A percentile compares a stretch with the other conserved stretches of the same genome.
Conservation (phyloP, 805 yeast genomes). For the Myxozyma kluyveri region DNA sequence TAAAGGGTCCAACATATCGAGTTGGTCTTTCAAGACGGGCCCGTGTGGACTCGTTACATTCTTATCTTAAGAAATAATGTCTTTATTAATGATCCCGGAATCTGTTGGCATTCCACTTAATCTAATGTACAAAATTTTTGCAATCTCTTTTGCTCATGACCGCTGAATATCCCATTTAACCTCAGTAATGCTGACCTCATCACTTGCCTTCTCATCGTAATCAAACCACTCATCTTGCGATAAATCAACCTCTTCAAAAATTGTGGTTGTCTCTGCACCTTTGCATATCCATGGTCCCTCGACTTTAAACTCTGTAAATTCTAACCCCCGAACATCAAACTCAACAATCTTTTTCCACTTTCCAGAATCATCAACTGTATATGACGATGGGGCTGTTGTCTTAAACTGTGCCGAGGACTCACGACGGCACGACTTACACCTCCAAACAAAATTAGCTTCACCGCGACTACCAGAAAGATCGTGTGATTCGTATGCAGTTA, state of each 20-base stretch:
- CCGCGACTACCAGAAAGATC: constrained; percentile 68
- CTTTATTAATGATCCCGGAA: neutral
- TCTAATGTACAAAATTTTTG: neutral
- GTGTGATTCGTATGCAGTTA: constrained; percentile 29
- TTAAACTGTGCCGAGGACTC: constrained; percentile 38
- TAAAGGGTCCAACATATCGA: constrained; percentile 17
- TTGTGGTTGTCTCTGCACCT: constrained; percentile 52
- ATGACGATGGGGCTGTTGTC: constrained; percentile 33
- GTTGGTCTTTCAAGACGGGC: constrained; percentile 25
- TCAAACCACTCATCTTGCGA: constrained; percentile 90
- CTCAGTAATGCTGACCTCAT: constrained; percentile 78
- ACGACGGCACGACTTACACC: constrained; percentile 62
- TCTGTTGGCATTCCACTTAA: neutral
- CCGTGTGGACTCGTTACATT: constrained; percentile 28
- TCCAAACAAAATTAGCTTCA: constrained; percentile 76
- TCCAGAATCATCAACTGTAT: constrained; percentile 44
- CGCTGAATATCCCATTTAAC: constrained; percentile 59
- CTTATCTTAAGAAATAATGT: constrained; percentile 15
- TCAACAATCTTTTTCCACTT: constrained; percentile 53
- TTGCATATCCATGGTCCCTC: constrained; percentile 58
- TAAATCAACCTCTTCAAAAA: constrained; percentile 64
- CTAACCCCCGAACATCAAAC: constrained; percentile 85
- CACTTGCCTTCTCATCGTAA: constrained; percentile 79
- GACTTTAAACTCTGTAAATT: constrained; percentile 64
- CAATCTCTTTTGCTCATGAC: constrained; percentile 8